These are phyloP conservation scores for Aspergillus felis DNA, from an alignment of 2,329 filamentous ascomycete species.

Conservation along the genomic window DNA sequence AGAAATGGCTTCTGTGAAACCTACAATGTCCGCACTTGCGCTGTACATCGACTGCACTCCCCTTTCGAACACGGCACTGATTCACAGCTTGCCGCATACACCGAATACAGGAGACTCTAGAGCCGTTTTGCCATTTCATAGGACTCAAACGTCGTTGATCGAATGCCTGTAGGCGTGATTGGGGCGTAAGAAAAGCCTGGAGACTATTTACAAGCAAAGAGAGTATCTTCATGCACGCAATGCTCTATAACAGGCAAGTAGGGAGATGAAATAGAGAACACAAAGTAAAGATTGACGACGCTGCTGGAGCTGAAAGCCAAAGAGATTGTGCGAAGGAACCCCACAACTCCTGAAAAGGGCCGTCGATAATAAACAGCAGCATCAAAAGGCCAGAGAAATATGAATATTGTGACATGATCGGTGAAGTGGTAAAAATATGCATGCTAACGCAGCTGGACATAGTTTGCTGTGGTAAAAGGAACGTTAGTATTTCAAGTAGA, in stretches of 20 bases:
- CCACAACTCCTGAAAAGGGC: not conserved
- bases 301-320: not conserved
- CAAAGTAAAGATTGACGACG: not conserved
- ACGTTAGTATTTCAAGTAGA: not conserved
- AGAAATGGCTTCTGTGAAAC: not conserved
- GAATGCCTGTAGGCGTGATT: not conserved
- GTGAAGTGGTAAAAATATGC: not conserved
- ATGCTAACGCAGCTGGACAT: not conserved
- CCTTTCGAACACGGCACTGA: not conserved
- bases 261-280: not conserved
- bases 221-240: not conserved
- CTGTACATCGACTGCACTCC: not conserved
- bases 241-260: not conserved
- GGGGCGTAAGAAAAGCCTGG: not conserved
- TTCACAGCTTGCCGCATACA: not conserved
- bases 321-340: not conserved
- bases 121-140: not conserved
- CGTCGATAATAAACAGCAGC: not conserved
- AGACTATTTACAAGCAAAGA: not conserved
- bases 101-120: no score
- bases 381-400: not conserved
- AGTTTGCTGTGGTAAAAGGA: not conserved
- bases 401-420: not conserved
- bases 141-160: not conserved
- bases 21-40: not conserved